Evolutionary conservation across 2,329 filamentous ascomycete genomes (phyloP), one percentile per base, ranked within the genome.

Genomic region (Neoscytalidium dimidiatum): DNA sequence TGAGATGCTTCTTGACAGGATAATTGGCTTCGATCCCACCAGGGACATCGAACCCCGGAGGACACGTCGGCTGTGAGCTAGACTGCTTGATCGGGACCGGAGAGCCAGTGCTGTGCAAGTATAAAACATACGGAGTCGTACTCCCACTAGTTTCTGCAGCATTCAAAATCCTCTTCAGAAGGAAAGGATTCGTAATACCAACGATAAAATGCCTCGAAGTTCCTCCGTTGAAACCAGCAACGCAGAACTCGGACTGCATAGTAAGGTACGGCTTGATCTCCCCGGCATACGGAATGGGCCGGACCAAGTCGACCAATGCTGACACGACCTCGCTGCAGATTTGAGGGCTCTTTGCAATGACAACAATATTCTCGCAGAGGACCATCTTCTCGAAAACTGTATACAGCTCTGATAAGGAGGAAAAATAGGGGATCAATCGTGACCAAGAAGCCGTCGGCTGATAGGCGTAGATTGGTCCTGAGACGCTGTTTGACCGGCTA

Each of bases 231-330:
- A 78, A 73, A 44, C 77, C 77, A 7, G 77, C 77, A 53, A 72
- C 71, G n/a, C 72, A 71, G 66, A 79, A 79, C 29, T 79, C 77
- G 11, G 77, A 76, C 68, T 80, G 78, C 78, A 80, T 80, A 38
- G 77, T 79, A 70, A 79, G 73, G 67, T 80, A 80, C 11, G 78
- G 77, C 63, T 76, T 76, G 31, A 75, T 69, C 2, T 75, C 71
- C 13, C 78, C 78, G 41, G 77, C 77, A 57, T 77, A 80, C 1
- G 78, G 78, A 11, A 80, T 71, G 11, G 78, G 78, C 26, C 73
- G 73, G 52, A 79, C 72, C 14, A 80, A 70, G 61, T 80, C 78
- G 13, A 78, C 67, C 29, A 79, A 69, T 17, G 74, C 76, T 38
- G 77, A 78, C 9, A 80, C 73, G 31, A 75, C 73, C 66, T 80